Conservation (phyloP, 371 early-diverging fungal species). For the Haplosporangium sp. region DNA sequence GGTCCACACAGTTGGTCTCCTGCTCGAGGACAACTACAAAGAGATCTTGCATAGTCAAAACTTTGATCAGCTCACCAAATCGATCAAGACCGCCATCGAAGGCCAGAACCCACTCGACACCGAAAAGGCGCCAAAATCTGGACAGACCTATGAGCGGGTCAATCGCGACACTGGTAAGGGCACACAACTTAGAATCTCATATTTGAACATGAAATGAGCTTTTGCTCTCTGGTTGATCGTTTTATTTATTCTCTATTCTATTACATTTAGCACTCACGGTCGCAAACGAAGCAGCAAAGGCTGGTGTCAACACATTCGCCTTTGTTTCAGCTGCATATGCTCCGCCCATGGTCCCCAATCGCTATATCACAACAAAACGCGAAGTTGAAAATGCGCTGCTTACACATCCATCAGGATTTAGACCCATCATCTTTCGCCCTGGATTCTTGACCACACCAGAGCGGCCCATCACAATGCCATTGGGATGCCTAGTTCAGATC, state of each 20-base stretch:
- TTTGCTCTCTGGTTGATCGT: neutral
- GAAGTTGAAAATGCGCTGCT: constrained; percentile 74
- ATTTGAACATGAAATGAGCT: neutral
- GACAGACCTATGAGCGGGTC: constrained; percentile 68
- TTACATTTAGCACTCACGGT: constrained; percentile 59
- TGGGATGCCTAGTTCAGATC: constrained; percentile 66
- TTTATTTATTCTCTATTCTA: neutral
- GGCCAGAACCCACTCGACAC: constrained; percentile 47
- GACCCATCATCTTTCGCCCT: constrained; percentile 75
- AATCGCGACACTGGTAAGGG: constrained; percentile 79
- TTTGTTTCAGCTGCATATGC: constrained; percentile 79
- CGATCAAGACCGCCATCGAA: constrained; percentile 51
- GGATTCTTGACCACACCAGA: constrained; percentile 74
- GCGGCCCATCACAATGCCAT: constrained; percentile 68
- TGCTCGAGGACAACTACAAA: constrained; percentile 80
- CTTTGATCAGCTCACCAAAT: constrained; percentile 58
- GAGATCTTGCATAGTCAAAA: constrained; percentile 62
- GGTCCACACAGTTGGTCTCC: constrained; percentile 79
- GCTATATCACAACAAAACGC: constrained; percentile 82
- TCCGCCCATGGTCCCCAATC: constrained; percentile 74
- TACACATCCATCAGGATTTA: constrained; percentile 57
- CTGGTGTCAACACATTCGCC: constrained; percentile 68
- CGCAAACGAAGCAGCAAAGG: constrained; percentile 63
- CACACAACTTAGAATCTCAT: neutral
- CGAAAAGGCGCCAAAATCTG: constrained; percentile 24